Evolutionary conservation across 495 filamentous ascomycete species (phyloP).

Genomic region (Pseudoneurospora amorphoporcata): DNA sequence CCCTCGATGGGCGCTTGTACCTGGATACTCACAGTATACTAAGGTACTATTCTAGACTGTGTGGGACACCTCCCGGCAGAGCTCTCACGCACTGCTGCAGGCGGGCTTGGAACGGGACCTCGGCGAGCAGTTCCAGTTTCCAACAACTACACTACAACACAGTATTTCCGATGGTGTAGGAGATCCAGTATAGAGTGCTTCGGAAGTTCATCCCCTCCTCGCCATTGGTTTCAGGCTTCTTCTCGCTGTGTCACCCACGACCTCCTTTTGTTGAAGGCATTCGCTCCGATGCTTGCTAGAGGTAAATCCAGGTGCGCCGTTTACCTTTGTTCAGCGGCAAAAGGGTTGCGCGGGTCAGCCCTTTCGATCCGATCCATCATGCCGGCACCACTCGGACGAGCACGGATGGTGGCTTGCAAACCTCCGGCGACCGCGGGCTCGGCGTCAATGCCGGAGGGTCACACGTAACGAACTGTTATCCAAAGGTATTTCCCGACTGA

Average conservation of each 20-base stretch:
- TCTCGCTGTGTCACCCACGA: not conserved
- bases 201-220: not conserved
- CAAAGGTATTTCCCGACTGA: not conserved
- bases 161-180: not conserved
- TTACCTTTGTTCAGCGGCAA: not conserved
- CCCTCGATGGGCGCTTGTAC: not conserved
- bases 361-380: not conserved
- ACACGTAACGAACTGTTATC: not conserved
- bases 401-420: not conserved
- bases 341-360: not conserved
- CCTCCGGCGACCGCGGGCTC: not conserved
- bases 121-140: not conserved
- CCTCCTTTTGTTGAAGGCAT: not conserved
- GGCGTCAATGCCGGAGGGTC: not conserved
- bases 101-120: not conserved
- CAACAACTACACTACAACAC: not conserved
- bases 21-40: not conserved
- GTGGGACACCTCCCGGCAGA: not conserved
- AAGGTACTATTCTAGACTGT: not conserved
- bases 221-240: not conserved
- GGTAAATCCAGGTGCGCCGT: not conserved
- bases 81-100: not conserved
- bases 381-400: not conserved
- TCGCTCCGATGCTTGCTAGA: not conserved
- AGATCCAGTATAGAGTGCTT: not conserved